Conservation (phyloP, 2,329 filamentous ascomycete genomes). For the Lachnum nothofagi region DNA sequence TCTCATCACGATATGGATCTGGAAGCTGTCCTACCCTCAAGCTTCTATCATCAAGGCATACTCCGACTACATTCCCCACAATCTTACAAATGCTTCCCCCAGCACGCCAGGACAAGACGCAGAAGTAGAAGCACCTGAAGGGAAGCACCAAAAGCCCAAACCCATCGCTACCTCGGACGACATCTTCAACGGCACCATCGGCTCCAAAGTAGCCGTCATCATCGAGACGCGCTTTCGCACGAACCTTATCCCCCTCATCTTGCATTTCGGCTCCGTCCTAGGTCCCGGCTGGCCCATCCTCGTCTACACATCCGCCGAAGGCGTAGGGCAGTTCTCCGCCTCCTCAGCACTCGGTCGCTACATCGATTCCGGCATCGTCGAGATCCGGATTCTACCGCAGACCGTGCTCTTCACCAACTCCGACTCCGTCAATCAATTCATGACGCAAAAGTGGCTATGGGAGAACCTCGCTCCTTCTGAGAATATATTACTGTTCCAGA, state of each 20-base stretch:
- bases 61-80: slow-evolving; percentile 6
- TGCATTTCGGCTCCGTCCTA: slow-evolving; percentile 38
- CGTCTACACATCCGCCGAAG: slow-evolving; percentile 37
- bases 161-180: slow-evolving; percentile 1
- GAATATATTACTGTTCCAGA: slow-evolving; percentile 34
- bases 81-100: neutral
- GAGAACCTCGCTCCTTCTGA: slow-evolving; percentile 32
- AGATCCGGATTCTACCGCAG: slow-evolving; percentile 37
- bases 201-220: slow-evolving; percentile 35
- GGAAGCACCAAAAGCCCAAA: slow-evolving; percentile 4
- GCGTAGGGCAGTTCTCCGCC: slow-evolving; percentile 25
- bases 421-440: slow-evolving; percentile 28
- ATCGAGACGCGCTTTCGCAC: slow-evolving; percentile 35
- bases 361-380: slow-evolving; percentile 32
- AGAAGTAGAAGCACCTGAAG: neutral
- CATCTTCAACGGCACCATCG: slow-evolving; percentile 22
- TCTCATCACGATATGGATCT: slow-evolving; percentile 25
- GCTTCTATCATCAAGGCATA: slow-evolving; percentile 19
- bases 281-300: slow-evolving; percentile 42
- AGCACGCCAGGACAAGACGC: neutral
- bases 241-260: slow-evolving; percentile 36
- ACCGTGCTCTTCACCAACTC: slow-evolving; percentile 33
- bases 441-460: slow-evolving; percentile 34
- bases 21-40: slow-evolving; percentile 25
- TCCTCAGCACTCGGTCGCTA: slow-evolving; percentile 36